Evolutionary conservation across 345 rosid species (phyloP).

Genomic region (Dovyalis caffra): DNA sequence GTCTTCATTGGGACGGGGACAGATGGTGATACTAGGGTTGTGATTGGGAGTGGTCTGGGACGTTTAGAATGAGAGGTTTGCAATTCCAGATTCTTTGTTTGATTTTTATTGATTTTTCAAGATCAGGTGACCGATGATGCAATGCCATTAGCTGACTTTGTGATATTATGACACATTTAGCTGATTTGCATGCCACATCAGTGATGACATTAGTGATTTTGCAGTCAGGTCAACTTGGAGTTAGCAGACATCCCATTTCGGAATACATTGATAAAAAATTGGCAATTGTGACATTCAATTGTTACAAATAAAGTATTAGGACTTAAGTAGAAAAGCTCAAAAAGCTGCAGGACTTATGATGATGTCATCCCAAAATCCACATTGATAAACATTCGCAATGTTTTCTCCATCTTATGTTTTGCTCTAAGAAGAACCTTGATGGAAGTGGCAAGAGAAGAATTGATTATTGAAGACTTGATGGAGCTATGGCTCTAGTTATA

Average conservation of each 20-base stretch:
- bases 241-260: neutral
- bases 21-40: neutral
- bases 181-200: neutral
- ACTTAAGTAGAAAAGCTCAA: too few relatives aligned
- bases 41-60: neutral
- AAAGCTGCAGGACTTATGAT: too few relatives aligned
- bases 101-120: neutral
- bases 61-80: neutral
- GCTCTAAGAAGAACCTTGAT: neutral
- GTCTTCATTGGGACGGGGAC: neutral
- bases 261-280: too few relatives aligned
- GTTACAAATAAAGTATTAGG: too few relatives aligned
- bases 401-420: slow-evolving; percentile 5
- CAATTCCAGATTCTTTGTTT: neutral
- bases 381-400: neutral
- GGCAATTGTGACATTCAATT: too few relatives aligned
- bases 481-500: neutral
- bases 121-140: neutral
- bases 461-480: neutral
- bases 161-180: neutral
- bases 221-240: neutral
- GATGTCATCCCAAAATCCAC: neutral
- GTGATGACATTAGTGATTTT: neutral
- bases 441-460: neutral
- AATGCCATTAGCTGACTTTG: neutral